These are phyloP conservation scores for Curvularia sp. DNA, from an alignment of 2,329 filamentous ascomycete genomes.

Conservation along the genomic window DNA sequence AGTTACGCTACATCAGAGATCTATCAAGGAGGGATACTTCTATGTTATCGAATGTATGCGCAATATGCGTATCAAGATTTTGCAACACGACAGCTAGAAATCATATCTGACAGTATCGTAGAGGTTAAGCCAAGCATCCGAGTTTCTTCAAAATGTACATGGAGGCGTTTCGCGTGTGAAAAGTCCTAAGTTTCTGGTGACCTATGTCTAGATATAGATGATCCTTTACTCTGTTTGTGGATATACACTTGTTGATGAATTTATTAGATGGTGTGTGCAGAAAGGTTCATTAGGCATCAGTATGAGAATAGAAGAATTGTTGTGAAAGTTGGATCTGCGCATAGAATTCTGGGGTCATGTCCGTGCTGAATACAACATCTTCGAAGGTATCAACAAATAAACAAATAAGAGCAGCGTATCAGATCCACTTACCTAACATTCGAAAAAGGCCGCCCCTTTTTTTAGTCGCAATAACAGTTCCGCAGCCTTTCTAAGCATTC, in stretches of 20 bases:
- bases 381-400: background rate
- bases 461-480: background rate
- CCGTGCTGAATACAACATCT: background rate
- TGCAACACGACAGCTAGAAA: too few species aligned
- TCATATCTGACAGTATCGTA: too few species aligned
- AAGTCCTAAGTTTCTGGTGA: background rate
- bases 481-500: slow-evolving; percentile 6
- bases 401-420: background rate
- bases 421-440: background rate
- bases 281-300: slow-evolving; percentile 17
- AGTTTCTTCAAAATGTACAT: too few species aligned
- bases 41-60: background rate
- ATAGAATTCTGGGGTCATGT: slow-evolving; percentile 14
- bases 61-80: too few species aligned
- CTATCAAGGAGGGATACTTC: background rate
- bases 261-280: slow-evolving; percentile 3
- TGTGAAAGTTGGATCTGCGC: slow-evolving; percentile 13
- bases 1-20: background rate
- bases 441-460: background rate
- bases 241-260: slow-evolving; percentile 5
- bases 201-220: background rate
- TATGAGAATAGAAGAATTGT: slow-evolving; percentile 11
- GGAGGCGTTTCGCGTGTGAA: background rate
- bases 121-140: too few species aligned
- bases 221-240: background rate